Base-by-base conservation (phyloP, 192 early-diverging fungal genomes). In the Coemansia sp. region DNA sequence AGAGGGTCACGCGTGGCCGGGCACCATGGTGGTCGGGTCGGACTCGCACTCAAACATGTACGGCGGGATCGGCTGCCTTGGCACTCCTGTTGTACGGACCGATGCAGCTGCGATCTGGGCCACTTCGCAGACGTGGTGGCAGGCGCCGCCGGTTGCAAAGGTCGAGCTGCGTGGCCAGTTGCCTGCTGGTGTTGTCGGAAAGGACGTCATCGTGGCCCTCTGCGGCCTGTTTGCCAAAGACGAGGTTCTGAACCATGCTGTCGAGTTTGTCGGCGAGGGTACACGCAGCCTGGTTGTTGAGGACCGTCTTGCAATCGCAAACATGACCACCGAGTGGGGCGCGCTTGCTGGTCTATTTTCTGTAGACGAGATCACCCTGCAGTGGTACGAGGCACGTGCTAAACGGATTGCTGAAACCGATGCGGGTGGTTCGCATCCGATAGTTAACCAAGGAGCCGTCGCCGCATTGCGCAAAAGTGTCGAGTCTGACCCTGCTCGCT, bases 11-110 rank as follows among this genome's bases (percentile, higher is more conserved):
- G 94, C 94, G 3, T 95, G 95, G 75, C 97, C 97, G 2, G 81
- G 87, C 57, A 90, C 95, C 10, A 87, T 99, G 82, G 93, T 93
- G 23, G 95, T 99, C 4, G 97, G 95, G 2, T 96, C 94, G 2
- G 97, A 99, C 77, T 99, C 97, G 7, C 97, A 99, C 71, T 97
- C 97, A 5, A 99, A 99, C 83, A 99, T 97, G 94, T 99, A 99
- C 77, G 97, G 97, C 40, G 97, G 95, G 66, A 90, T 99, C 63
- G 95, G 95, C 33, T 87, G 88, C 52, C 82, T 99, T 56, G 97
- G 97, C 39, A 97, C 97, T 26, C 97, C 97, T 20, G 91, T 99
- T 55, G 97, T 99, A 37, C 87, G 97, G 29, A 99, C 97, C 7
- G 97, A 99, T 70, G 97, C 97, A 0, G 97, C 97, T 0, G 92